A percentile compares a stretch with the other conserved stretches of the same genome.
These are phyloP conservation scores for Cotoneaster glaucophyllus DNA, from an alignment of 306 rosid genomes.

Conservation along the genomic window DNA sequence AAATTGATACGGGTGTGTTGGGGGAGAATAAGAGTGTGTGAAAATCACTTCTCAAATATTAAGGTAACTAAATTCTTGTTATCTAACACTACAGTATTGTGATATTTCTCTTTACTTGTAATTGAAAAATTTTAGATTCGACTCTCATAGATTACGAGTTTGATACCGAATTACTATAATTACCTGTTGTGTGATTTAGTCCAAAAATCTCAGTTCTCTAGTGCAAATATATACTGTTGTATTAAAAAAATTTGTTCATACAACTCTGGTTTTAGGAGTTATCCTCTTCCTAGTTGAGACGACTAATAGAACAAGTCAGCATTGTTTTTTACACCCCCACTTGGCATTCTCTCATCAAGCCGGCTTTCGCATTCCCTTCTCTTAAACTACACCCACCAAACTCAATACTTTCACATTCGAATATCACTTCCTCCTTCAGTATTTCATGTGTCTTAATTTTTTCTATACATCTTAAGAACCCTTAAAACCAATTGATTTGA, in stretches of 20 bases:
- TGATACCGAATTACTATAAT: neutral
- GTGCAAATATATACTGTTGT: too few species aligned
- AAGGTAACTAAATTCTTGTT: neutral
- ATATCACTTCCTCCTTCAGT: neutral
- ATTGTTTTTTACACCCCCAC: constrained; percentile 61
- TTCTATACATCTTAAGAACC: neutral
- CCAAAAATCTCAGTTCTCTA: neutral
- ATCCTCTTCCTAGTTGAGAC: neutral
- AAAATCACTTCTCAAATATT: too few species aligned
- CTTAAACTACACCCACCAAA: constrained; percentile 3
- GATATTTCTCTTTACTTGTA: too few species aligned
- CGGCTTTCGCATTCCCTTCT: constrained; percentile 33
- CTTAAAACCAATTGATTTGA: neutral
- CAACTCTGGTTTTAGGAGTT: constrained; percentile 9
- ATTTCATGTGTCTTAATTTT: neutral
- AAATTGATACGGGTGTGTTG: neutral
- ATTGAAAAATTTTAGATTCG: too few species aligned
- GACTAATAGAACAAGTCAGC: constrained; percentile 73
- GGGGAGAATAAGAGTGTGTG: neutral
- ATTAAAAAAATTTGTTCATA: neutral
- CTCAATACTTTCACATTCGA: constrained; percentile 16
- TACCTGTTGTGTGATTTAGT: neutral
- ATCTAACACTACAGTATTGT: too few species aligned
- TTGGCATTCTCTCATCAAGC: constrained; percentile 49
- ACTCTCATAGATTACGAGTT: too few species aligned